Evolutionary conservation across 768 basidiomycete species (phyloP).

Genomic region (Lepiota venenata): DNA sequence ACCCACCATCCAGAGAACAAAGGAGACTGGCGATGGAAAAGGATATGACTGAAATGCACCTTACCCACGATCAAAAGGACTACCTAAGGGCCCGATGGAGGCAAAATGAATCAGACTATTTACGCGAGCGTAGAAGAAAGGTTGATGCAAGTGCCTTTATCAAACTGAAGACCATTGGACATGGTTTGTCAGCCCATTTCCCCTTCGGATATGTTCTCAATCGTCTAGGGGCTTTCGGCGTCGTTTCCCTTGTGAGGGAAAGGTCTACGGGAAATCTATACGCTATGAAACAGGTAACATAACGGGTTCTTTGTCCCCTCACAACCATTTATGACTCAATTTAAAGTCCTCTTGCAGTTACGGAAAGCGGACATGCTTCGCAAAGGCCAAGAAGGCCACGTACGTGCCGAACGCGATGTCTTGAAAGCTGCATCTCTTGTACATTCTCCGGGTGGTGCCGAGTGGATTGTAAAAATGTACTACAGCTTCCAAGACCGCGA

Average conservation of each 20-base stretch:
- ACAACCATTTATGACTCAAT: slow-evolving; percentile 15
- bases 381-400: slow-evolving; percentile 96
- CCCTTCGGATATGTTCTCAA: slow-evolving; percentile 22
- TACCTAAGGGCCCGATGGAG: slow-evolving; percentile 71
- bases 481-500: slow-evolving; percentile 97
- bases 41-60: slow-evolving; percentile 74
- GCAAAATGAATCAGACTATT: slow-evolving; percentile 86
- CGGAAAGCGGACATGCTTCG: slow-evolving; percentile 91
- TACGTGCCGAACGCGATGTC: slow-evolving; percentile 92
- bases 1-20: slow-evolving; percentile 83
- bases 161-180: slow-evolving; percentile 91
- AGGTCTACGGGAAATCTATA: slow-evolving; percentile 74
- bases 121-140: slow-evolving; percentile 79
- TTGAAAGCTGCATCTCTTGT: slow-evolving; percentile 87
- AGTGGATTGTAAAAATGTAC: slow-evolving; percentile 92
- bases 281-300: slow-evolving; percentile 91
- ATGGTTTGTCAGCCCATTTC: slow-evolving; percentile 51
- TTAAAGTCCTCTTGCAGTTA: slow-evolving; percentile 41
- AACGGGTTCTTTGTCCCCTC: slow-evolving; percentile 3
- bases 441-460: slow-evolving; percentile 67
- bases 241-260: slow-evolving; percentile 90
- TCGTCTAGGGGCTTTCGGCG: slow-evolving; percentile 85
- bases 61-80: slow-evolving; percentile 70
- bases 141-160: slow-evolving; percentile 84
- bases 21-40: slow-evolving; percentile 83